Percentiles rank a stretch among this genome's conserved stretches.
Evolutionary conservation across 176 grass and related monocot genomes (phyloP).

Genomic region (Pontederia paniculata): DNA sequence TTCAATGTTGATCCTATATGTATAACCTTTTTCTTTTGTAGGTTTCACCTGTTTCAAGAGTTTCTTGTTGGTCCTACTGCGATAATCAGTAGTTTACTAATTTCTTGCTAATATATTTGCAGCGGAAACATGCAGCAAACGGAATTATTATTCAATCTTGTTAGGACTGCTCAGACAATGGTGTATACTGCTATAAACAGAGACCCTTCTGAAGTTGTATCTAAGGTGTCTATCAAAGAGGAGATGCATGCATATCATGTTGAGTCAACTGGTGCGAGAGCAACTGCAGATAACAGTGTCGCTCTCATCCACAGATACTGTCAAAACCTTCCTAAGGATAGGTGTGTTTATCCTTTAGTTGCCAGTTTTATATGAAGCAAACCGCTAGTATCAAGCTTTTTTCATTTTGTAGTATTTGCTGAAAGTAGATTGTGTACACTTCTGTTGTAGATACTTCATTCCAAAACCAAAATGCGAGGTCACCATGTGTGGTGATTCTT

Average conservation of each 20-base stretch:
- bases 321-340: slow-evolving; percentile 14
- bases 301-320: slow-evolving; percentile 12
- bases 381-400: too few relatives aligned
- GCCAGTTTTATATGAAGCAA: background rate
- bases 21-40: too few relatives aligned
- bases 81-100: too few relatives aligned
- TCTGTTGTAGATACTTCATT: slow-evolving; percentile 3
- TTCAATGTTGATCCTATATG: too few relatives aligned
- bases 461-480: slow-evolving; percentile 9
- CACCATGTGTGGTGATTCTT: background rate
- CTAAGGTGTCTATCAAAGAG: background rate
- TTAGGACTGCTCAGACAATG: background rate
- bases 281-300: slow-evolving; percentile 11
- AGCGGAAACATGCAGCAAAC: too few relatives aligned
- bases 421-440: background rate
- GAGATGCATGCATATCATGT: slow-evolving; percentile 3
- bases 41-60: too few relatives aligned
- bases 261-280: slow-evolving; percentile 6
- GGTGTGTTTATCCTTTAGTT: background rate
- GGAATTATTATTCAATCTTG: too few relatives aligned
- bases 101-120: too few relatives aligned
- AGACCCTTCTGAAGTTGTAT: background rate
- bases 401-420: background rate
- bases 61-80: too few relatives aligned
- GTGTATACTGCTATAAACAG: background rate